Conservation (phyloP, 2,329 filamentous ascomycete genomes). For the Fusarium sp. region DNA sequence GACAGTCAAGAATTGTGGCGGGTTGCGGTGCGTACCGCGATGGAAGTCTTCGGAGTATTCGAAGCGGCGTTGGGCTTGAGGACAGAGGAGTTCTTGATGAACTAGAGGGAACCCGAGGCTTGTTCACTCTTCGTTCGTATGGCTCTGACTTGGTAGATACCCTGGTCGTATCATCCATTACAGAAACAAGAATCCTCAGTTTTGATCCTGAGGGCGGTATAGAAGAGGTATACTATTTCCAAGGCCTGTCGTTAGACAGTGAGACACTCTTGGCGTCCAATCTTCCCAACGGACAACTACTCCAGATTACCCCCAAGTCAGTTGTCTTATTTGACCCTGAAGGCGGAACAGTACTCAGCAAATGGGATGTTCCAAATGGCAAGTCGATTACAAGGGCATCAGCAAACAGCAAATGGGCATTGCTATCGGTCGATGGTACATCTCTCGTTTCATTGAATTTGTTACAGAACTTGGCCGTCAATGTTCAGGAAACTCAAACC, state of each 20-base stretch:
- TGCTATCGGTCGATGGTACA: constrained; percentile 84
- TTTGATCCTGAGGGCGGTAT: constrained; percentile 84
- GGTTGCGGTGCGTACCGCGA: constrained; percentile 93
- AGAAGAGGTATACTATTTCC: constrained; percentile 86
- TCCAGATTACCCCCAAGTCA: constrained; percentile 81
- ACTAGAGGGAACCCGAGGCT: constrained; percentile 78
- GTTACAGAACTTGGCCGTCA: constrained; percentile 68
- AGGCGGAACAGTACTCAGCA: constrained; percentile 66
- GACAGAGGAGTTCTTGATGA: constrained; percentile 87
- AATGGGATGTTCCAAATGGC: constrained; percentile 68
- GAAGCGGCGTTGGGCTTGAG: constrained; percentile 93
- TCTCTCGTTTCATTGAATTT: constrained; percentile 79
- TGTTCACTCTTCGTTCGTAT: constrained; percentile 77
- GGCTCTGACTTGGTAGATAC: constrained; percentile 72
- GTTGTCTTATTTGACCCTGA: constrained; percentile 75
- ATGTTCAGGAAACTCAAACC: constrained; percentile 72
- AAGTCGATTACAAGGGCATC: constrained; percentile 83
- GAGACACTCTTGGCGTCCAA: constrained; percentile 81
- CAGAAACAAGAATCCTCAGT: constrained; percentile 85
- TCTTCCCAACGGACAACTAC: constrained; percentile 72
- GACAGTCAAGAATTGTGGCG: constrained; percentile 92
- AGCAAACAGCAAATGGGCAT: constrained; percentile 76
- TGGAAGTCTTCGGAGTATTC: constrained; percentile 88
- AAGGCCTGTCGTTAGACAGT: constrained; percentile 77
- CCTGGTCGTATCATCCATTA: constrained; percentile 84